Evolutionary conservation across 2,329 filamentous ascomycete species (phyloP).

Genomic region (Talaromyces islandicus): DNA sequence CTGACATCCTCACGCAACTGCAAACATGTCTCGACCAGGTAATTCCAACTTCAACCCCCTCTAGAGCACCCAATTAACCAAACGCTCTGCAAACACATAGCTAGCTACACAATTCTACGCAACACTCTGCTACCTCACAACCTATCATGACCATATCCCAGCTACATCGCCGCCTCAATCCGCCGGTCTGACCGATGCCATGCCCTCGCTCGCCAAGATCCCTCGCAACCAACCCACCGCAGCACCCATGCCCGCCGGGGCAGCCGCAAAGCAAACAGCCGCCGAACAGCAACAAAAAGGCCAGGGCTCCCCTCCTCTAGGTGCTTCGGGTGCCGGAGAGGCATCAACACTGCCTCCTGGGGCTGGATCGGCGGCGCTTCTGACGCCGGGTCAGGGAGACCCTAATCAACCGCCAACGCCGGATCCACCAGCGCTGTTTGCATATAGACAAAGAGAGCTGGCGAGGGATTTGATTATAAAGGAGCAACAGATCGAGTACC

Average conservation of each 20-base stretch:
- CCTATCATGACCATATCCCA: constrained; percentile 40
- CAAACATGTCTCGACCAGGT: constrained; percentile 48
- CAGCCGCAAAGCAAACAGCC: constrained; percentile 12
- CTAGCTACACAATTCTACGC: constrained; percentile 48
- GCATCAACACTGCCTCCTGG: constrained; percentile 13
- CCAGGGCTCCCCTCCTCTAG: constrained; percentile 4
- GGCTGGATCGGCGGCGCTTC: constrained; percentile 8
- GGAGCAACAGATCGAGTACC: constrained; percentile 46
- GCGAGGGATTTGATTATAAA: constrained; percentile 46
- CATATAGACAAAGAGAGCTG: constrained; percentile 39
- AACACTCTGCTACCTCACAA: constrained; percentile 43
- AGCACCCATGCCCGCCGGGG: constrained; percentile 24
- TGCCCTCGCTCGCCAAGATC: constrained; percentile 35
- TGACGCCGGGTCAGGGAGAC: constrained; percentile 19
- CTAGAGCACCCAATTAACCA: not conserved
- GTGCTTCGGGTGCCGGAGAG: constrained; percentile 1
- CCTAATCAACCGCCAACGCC: constrained; percentile 30
- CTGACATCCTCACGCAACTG: constrained; percentile 45
- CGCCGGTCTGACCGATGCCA: constrained; percentile 23
- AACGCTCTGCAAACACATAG: constrained; percentile 16
- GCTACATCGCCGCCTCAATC: constrained; percentile 23
- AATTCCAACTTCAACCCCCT: constrained; percentile 3
- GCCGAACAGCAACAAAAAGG: constrained; percentile 9
- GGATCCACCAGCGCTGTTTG: constrained; percentile 37
- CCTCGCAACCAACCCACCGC: constrained; percentile 34